Percentiles rank a stretch among this genome's conserved stretches.
phyloP scores from a whole-genome alignment of 352 stramenopile species.

The Phytophthora chlamydospora region DNA sequence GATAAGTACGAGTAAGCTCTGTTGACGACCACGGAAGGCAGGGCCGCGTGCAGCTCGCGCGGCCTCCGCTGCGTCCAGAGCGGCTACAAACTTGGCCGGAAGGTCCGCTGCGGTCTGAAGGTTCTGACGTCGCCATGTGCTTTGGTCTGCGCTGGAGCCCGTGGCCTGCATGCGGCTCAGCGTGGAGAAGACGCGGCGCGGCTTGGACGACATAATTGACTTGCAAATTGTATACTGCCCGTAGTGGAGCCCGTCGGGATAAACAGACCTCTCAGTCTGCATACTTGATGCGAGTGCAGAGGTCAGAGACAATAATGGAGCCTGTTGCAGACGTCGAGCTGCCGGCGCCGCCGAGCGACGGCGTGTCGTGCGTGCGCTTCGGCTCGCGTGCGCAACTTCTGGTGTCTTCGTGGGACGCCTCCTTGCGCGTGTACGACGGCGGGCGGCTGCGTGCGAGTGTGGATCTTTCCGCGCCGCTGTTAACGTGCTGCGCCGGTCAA shows the following conservation, averaged over 20 bases:
- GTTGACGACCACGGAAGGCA: slow-evolving; percentile 55
- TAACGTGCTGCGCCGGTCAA: slow-evolving; percentile 71
- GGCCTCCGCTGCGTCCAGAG: slow-evolving; percentile 51
- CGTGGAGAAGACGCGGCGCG: slow-evolving; percentile 51
- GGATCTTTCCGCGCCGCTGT: slow-evolving; percentile 74
- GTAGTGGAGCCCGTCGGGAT: too few species aligned
- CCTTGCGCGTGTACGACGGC: slow-evolving; percentile 74
- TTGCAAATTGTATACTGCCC: slow-evolving; percentile 3
- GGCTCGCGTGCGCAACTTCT: slow-evolving; percentile 64
- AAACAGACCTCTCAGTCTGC: too few species aligned
- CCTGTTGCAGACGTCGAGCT: slow-evolving; percentile 49
- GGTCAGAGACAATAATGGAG: slow-evolving; percentile 25
- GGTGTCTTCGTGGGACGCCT: slow-evolving; percentile 80
- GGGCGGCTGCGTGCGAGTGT: slow-evolving; percentile 55
- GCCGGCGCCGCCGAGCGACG: slow-evolving; percentile 79
- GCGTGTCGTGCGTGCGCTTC: slow-evolving; percentile 86
- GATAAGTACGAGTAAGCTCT: slow-evolving; percentile 59
- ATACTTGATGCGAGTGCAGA: neutral
- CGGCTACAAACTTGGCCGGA: slow-evolving; percentile 46
- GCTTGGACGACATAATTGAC: neutral
- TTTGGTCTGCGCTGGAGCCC: slow-evolving; percentile 29
- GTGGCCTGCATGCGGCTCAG: slow-evolving; percentile 72
- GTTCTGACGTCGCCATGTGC: too few species aligned
- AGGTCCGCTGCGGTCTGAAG: slow-evolving; percentile 68
- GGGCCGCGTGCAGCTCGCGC: slow-evolving; percentile 46